A percentile compares a stretch with the other conserved stretches of the same genome.
Conservation (phyloP, 2,329 filamentous ascomycete species). For the Bipolaris bicolor region DNA sequence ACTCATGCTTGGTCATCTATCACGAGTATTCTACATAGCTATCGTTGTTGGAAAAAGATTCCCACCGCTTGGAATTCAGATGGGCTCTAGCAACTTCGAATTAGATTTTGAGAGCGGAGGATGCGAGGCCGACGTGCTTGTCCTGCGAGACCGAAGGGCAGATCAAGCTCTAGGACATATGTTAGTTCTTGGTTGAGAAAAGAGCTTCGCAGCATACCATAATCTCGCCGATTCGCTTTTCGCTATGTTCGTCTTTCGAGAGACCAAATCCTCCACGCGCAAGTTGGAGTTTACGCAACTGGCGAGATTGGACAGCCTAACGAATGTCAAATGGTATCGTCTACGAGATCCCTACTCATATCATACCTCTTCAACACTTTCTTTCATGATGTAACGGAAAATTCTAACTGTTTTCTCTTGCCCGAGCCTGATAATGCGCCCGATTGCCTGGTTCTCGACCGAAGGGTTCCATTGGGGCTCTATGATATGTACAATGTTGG, state of each 20-base stretch:
- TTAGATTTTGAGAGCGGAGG: neutral
- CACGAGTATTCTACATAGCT: neutral
- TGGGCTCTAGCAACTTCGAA: no score
- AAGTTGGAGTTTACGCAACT: constrained; percentile 10
- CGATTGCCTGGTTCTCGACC: constrained; percentile 60
- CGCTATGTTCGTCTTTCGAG: constrained; percentile 1
- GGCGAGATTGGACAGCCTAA: constrained; percentile 11
- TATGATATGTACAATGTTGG: constrained; percentile 58
- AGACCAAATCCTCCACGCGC: constrained; percentile 8
- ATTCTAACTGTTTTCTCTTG: constrained; percentile 54
- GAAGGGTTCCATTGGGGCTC: constrained; percentile 64
- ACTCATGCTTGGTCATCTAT: neutral
- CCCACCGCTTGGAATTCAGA: no score
- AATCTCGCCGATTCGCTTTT: constrained; percentile 1
- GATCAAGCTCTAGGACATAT: neutral
- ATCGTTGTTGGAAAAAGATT: neutral
- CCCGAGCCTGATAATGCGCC: constrained; percentile 56
- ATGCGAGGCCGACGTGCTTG: neutral
- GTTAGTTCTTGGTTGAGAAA: neutral
- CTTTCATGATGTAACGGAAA: constrained; percentile 57
- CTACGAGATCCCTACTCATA: neutral
- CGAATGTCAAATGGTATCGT: neutral
- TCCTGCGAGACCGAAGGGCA: neutral
- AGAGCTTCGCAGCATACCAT: neutral
- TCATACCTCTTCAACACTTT: neutral